phyloP scores from a whole-genome alignment of 1,139 yeast genomes.

The Diutina catenulata region DNA sequence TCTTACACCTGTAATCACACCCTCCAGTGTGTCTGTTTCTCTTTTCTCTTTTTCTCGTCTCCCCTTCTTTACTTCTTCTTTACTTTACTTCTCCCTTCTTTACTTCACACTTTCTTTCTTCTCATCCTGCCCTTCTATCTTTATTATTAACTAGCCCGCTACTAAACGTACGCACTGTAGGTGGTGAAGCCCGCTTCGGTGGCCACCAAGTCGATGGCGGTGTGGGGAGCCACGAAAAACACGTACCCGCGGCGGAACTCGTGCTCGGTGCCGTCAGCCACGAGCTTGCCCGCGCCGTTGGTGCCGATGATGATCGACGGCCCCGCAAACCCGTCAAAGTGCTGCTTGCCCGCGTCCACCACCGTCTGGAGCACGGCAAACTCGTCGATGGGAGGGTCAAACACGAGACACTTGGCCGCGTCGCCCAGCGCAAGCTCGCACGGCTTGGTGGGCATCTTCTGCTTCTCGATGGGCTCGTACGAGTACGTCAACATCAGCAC shows the following conservation, averaged over 20 bases:
- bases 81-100: background rate
- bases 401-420: slow-evolving; percentile 49
- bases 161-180: slow-evolving; percentile 82
- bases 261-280: slow-evolving; percentile 28
- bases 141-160: slow-evolving; percentile 10
- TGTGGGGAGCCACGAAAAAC: slow-evolving; percentile 73
- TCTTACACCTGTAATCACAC: too few relatives aligned
- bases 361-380: slow-evolving; percentile 79
- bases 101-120: background rate
- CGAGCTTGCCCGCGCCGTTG: slow-evolving; percentile 57
- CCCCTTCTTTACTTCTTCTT: too few relatives aligned
- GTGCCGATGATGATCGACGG: slow-evolving; percentile 85
- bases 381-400: slow-evolving; percentile 95
- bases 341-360: slow-evolving; percentile 31
- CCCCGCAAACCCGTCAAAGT: slow-evolving; percentile 55
- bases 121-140: background rate
- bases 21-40: too few relatives aligned
- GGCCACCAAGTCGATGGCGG: slow-evolving; percentile 46
- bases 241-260: slow-evolving; percentile 60
- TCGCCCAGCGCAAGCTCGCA: slow-evolving; percentile 61
- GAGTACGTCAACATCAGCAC: slow-evolving; percentile 87
- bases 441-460: slow-evolving; percentile 65
- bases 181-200: slow-evolving; percentile 47
- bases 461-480: slow-evolving; percentile 82
- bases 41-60: too few relatives aligned